Evolutionary conservation across 2,329 filamentous ascomycete species (phyloP).

Genomic region (Fonsecaea multimorphosa): DNA sequence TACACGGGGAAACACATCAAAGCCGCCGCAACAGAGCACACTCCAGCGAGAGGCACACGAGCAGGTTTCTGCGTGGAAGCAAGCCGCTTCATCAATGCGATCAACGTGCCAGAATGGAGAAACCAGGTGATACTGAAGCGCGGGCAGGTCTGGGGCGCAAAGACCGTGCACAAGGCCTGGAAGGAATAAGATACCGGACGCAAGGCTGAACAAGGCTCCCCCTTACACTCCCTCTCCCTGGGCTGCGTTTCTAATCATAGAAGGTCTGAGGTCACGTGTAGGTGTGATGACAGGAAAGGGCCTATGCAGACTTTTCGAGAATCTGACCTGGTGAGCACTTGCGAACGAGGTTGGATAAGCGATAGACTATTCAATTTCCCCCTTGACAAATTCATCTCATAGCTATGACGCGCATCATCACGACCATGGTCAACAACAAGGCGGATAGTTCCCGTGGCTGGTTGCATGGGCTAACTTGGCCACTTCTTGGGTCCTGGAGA

Average conservation of each 20-base stretch:
- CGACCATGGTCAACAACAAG: conserved; percentile 1
- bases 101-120: conserved; percentile 81
- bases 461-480: conserved; percentile 12
- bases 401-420: conserved; percentile 4
- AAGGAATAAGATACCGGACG: conserved; percentile 47
- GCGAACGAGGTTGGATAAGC: conserved; percentile 13
- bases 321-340: conserved; percentile 30
- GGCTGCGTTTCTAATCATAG: conserved; percentile 8
- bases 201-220: conserved; percentile 9
- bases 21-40: conserved; percentile 66
- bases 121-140: conserved; percentile 79
- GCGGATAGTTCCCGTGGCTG: conserved; percentile 11
- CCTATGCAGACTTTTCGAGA: conserved; percentile 11
- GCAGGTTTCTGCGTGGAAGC: conserved; percentile 92
- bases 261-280: conserved; percentile 10
- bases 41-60: conserved; percentile 69
- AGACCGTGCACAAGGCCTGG: conserved; percentile 86
- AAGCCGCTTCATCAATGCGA: conserved; percentile 85
- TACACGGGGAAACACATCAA: conserved; percentile 89
- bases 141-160: conserved; percentile 80
- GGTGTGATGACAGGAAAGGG: conserved; percentile 10
- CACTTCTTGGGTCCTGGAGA: background rate
- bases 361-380: background rate
- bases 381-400: conserved; percentile 11
- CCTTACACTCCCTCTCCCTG: background rate